Percentiles rank a stretch among this genome's conserved stretches.
These are phyloP conservation scores for Trapa incisa DNA, from an alignment of 345 rosid species.

Conservation along the genomic window DNA sequence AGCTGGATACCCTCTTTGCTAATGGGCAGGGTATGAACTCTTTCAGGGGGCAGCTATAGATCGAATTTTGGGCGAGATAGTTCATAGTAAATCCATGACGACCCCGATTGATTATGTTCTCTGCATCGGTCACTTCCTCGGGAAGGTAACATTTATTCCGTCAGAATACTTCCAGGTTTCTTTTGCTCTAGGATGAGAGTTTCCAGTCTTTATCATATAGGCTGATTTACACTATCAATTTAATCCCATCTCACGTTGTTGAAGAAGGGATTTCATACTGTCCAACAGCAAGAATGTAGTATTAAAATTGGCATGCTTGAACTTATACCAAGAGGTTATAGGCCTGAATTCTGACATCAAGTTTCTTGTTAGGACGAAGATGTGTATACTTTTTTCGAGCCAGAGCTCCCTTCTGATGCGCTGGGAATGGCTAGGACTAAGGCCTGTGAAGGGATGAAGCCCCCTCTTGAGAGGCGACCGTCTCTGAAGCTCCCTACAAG, in stretches of 20 bases:
- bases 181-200: background rate
- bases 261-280: too few species aligned
- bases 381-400: conserved; percentile 91
- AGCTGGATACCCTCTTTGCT: conserved; percentile 3
- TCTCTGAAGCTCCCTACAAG: conserved; percentile 42
- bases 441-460: conserved; percentile 46
- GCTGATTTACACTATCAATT: background rate
- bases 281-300: background rate
- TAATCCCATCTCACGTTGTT: too few species aligned
- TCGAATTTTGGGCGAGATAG: conserved; percentile 91
- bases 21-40: conserved; percentile 3
- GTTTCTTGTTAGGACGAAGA: conserved; percentile 71
- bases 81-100: conserved; percentile 84
- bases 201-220: background rate
- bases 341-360: background rate
- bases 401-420: conserved; percentile 69
- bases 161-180: background rate
- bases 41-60: conserved; percentile 93
- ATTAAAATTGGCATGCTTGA: background rate
- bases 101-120: conserved; percentile 89
- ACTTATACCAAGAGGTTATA: background rate
- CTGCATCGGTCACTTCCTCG: conserved; percentile 92
- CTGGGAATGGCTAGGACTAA: conserved; percentile 40
- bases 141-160: conserved; percentile 43
- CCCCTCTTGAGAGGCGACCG: conserved; percentile 46